Percentiles rank a stretch among this genome's conserved stretches.
These are phyloP conservation scores for Eimeria brunetti DNA, from an alignment of 169 alveolate genomes.

Conservation along the genomic window DNA sequence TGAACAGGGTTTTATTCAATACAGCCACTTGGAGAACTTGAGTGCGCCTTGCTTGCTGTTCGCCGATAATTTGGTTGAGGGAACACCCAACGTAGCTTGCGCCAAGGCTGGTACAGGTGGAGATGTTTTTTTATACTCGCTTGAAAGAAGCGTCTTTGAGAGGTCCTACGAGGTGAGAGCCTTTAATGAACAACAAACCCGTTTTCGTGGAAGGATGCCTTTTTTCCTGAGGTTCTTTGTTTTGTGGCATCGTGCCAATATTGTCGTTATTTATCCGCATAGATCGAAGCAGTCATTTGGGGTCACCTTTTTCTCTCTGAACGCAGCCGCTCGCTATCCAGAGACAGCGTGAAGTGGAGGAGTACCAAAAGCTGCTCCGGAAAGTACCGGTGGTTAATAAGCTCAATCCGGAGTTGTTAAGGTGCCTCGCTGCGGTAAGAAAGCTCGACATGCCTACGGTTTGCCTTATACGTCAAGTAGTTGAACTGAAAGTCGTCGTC, in stretches of 20 bases:
- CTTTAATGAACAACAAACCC: neutral
- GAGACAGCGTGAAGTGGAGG: constrained; percentile 57
- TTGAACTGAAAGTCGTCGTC: neutral
- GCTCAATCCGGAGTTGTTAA: constrained; percentile 15
- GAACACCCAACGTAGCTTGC: constrained; percentile 45
- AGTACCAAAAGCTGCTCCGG: constrained; percentile 57
- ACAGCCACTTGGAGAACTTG: constrained; percentile 31
- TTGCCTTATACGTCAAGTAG: neutral
- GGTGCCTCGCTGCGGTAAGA: constrained; percentile 79
- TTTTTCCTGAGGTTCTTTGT: neutral
- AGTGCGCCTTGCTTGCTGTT: constrained; percentile 57
- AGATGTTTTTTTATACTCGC: constrained; percentile 53
- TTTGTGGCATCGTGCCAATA: neutral
- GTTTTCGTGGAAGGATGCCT: neutral
- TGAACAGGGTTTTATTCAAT: constrained; percentile 58
- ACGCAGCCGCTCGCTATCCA: constrained; percentile 55
- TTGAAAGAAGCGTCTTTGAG: constrained; percentile 51
- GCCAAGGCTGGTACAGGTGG: constrained; percentile 49
- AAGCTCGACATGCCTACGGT: neutral
- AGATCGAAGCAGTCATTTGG: neutral
- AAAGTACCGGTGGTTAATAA: constrained; percentile 80
- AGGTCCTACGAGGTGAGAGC: constrained; percentile 59
- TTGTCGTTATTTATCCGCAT: too few species aligned
- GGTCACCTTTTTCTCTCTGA: neutral
- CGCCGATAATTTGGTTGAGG: constrained; percentile 48